phyloP scores from a whole-genome alignment of 371 early-diverging fungal species.

The Capillidium rhysosporum region DNA sequence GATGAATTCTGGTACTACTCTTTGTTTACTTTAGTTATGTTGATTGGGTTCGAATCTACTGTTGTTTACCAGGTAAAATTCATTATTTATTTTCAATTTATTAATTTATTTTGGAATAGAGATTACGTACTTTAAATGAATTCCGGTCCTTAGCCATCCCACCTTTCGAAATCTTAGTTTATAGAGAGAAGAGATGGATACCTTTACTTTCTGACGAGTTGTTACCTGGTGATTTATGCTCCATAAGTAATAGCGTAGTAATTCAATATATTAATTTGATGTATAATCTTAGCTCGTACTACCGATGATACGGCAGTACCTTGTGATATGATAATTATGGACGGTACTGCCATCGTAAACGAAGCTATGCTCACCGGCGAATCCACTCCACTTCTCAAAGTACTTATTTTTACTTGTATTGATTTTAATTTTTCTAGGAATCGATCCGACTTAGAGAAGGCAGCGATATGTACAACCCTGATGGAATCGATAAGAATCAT shows the following conservation, averaged over 20 bases:
- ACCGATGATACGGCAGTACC: constrained; percentile 83
- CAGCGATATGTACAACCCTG: constrained; percentile 59
- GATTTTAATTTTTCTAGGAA: constrained; percentile 21
- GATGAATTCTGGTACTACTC: constrained; percentile 99
- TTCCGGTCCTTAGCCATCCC: constrained; percentile 91
- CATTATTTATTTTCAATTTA: not conserved
- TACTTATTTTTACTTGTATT: constrained; percentile 7
- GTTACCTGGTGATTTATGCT: constrained; percentile 93
- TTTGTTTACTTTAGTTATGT: constrained; percentile 92
- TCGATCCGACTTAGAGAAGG: constrained; percentile 52
- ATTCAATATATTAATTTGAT: not conserved
- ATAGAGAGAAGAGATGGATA: constrained; percentile 52
- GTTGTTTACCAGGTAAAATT: constrained; percentile 90
- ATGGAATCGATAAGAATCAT: constrained; percentile 54
- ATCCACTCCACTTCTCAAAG: constrained; percentile 95
- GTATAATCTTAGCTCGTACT: constrained; percentile 29
- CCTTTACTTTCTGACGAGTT: constrained; percentile 69
- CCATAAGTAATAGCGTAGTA: constrained; percentile 33
- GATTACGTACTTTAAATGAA: constrained; percentile 86
- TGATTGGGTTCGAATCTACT: constrained; percentile 95
- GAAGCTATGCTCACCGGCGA: constrained; percentile 99
- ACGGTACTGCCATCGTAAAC: constrained; percentile 95
- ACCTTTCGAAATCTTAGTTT: constrained; percentile 69
- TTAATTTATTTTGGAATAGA: constrained; percentile 19
- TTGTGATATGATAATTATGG: constrained; percentile 89